These are phyloP conservation scores for Candida frijolesensis DNA, from an alignment of 1,139 yeast species.

Conservation along the genomic window DNA sequence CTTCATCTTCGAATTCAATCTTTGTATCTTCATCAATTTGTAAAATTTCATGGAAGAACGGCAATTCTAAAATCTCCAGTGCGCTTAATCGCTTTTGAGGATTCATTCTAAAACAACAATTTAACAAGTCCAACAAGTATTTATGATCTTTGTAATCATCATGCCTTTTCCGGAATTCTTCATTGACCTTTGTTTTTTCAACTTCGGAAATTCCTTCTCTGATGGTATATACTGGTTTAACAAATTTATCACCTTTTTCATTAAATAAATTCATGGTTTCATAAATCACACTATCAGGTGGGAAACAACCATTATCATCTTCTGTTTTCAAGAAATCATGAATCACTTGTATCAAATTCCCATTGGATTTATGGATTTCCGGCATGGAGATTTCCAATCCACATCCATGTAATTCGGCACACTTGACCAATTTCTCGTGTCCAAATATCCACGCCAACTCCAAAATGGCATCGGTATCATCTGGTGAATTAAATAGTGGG, in stretches of 20 bases:
- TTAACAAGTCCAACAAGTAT: slow-evolving; percentile 54
- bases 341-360: slow-evolving; percentile 37
- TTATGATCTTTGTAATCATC: slow-evolving; percentile 43
- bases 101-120: slow-evolving; percentile 58
- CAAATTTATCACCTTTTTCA: slow-evolving; percentile 27
- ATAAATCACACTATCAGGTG: slow-evolving; percentile 39
- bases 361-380: slow-evolving; percentile 21
- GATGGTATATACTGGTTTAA: slow-evolving; percentile 22
- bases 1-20: slow-evolving; percentile 14
- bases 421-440: slow-evolving; percentile 64
- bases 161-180: slow-evolving; percentile 18
- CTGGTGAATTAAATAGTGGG: slow-evolving; percentile 87
- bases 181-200: slow-evolving; percentile 13
- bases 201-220: slow-evolving; percentile 8
- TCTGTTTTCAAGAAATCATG: slow-evolving; percentile 35
- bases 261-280: slow-evolving; percentile 40
- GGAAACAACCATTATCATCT: slow-evolving; percentile 36
- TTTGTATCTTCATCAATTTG: slow-evolving; percentile 23
- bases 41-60: slow-evolving; percentile 52
- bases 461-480: slow-evolving; percentile 87
- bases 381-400: slow-evolving; percentile 68
- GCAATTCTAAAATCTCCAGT: slow-evolving; percentile 52
- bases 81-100: slow-evolving; percentile 59
- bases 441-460: slow-evolving; percentile 90
- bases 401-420: slow-evolving; percentile 86